Percentiles rank a stretch among this genome's conserved stretches.
Evolutionary conservation across 192 early-diverging fungal genomes (phyloP).

Genomic region (Coemansia sp.): DNA sequence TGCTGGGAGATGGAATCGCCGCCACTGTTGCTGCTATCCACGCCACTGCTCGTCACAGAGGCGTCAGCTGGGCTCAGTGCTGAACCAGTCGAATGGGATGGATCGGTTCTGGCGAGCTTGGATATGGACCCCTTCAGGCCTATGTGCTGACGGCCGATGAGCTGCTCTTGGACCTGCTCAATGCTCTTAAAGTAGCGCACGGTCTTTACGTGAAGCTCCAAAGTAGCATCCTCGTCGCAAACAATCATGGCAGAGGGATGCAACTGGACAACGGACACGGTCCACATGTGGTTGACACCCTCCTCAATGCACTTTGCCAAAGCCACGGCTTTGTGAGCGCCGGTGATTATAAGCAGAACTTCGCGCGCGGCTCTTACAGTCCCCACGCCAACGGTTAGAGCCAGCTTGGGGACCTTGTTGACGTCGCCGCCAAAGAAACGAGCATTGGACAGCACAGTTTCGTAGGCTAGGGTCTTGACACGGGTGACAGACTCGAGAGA

Average conservation of each 20-base stretch:
- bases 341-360: constrained; percentile 79
- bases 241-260: constrained; percentile 79
- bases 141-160: constrained; percentile 70
- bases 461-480: constrained; percentile 85
- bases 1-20: not conserved
- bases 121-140: constrained; percentile 61
- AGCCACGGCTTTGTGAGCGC: constrained; percentile 80
- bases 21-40: not conserved
- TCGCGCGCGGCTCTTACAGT: constrained; percentile 84
- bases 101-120: constrained; percentile 15
- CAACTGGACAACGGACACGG: constrained; percentile 77
- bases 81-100: not conserved
- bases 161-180: constrained; percentile 73
- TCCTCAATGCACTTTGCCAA: constrained; percentile 80
- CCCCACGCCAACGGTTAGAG: constrained; percentile 83
- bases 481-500: constrained; percentile 75
- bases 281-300: constrained; percentile 90
- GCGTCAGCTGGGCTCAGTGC: not conserved
- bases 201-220: constrained; percentile 86
- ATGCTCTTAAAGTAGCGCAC: constrained; percentile 87
- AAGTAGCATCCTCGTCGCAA: constrained; percentile 84
- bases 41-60: not conserved
- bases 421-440: constrained; percentile 84
- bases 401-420: constrained; percentile 82
- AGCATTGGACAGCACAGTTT: constrained; percentile 82